Evolutionary conservation across 768 basidiomycete genomes (phyloP).

Genomic region (Mycena olivaceomarginata): DNA sequence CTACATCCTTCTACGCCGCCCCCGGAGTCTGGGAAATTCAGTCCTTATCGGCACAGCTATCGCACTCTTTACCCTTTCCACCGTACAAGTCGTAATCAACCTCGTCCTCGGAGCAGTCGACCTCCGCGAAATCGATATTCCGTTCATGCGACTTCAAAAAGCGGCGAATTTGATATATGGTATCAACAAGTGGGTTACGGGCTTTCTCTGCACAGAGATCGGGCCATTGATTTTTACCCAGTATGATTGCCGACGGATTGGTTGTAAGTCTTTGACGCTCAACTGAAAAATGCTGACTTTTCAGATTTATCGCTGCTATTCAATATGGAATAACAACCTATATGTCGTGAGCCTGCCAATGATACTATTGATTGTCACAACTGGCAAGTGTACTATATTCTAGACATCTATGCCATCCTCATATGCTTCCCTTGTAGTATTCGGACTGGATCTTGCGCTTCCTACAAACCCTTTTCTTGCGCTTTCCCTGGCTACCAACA

Average conservation of each 20-base stretch:
- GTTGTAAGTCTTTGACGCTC: slow-evolving; percentile 47
- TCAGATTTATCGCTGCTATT: slow-evolving; percentile 58
- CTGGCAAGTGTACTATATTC: slow-evolving; percentile 41
- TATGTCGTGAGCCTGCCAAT: slow-evolving; percentile 52
- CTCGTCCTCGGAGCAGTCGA: slow-evolving; percentile 53
- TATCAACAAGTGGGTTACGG: slow-evolving; percentile 54
- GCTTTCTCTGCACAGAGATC: neutral
- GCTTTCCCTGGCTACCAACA: slow-evolving; percentile 53
- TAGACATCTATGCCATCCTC: neutral
- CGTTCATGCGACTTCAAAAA: slow-evolving; percentile 49
- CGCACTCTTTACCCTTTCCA: slow-evolving; percentile 53
- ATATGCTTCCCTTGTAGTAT: slow-evolving; percentile 1
- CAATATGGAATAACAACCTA: slow-evolving; percentile 55
- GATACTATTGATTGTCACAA: slow-evolving; percentile 49
- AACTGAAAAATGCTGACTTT: neutral
- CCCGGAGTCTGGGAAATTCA: slow-evolving; percentile 48
- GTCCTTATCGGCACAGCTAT: slow-evolving; percentile 51
- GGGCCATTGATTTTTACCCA: slow-evolving; percentile 35
- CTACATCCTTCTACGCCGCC: slow-evolving; percentile 49
- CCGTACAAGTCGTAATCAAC: slow-evolving; percentile 53
- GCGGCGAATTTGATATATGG: slow-evolving; percentile 54
- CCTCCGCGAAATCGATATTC: slow-evolving; percentile 47
- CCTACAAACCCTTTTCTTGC: slow-evolving; percentile 53
- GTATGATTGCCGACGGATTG: slow-evolving; percentile 53
- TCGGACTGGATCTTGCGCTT: slow-evolving; percentile 50